Base-by-base conservation (phyloP, 805 yeast species). In the Trichomonascus vanleenenianus region DNA sequence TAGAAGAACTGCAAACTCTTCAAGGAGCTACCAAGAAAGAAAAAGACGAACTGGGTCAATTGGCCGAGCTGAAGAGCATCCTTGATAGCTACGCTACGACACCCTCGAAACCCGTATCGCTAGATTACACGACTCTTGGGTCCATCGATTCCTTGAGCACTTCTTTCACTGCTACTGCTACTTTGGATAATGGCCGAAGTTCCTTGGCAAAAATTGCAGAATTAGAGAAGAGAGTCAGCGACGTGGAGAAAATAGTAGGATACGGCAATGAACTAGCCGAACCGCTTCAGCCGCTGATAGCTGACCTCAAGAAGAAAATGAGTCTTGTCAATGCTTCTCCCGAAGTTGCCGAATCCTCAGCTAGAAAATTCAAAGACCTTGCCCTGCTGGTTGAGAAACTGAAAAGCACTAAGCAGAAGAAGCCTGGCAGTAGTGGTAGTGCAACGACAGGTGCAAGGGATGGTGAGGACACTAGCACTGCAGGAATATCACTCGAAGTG, bases 151-250 rank as follows among this genome's bases (percentile, higher is more conserved):
- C 27, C 8, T 8, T 22, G 27, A 8, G 8, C 27, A 8, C 4
- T 8, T 22, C 27, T 22, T 8, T 22, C 7, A 8, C 4, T 22
- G 27, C 27, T 5, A 5, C 27, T 5, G 8, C 27, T 22, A 22
- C 7, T 22, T 5, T 22, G 8, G 8, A 22, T 5, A 4, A 4
- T 22, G 8, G 8, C 4, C 27, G 8, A 22, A 22, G 4, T 8
- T 8, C 27, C 7, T 22, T 8, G 5, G 8, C 25, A 10, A 20
- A 30, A 27, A 20, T 51, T 12, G 39, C 43, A 15, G 48, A 58
- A 56, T 44, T 58, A 47, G 38, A 54, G 40, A 6, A 18, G 34
- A 16, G 71, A 55, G 30, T 59, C 50, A 4, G 61, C 62, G 27
- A 54, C 57, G 44, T 69, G 50, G 56, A 52, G 32, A 19, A 39